Evolutionary conservation across 768 basidiomycete genomes (phyloP).

Genomic region (Trametes villosa): DNA sequence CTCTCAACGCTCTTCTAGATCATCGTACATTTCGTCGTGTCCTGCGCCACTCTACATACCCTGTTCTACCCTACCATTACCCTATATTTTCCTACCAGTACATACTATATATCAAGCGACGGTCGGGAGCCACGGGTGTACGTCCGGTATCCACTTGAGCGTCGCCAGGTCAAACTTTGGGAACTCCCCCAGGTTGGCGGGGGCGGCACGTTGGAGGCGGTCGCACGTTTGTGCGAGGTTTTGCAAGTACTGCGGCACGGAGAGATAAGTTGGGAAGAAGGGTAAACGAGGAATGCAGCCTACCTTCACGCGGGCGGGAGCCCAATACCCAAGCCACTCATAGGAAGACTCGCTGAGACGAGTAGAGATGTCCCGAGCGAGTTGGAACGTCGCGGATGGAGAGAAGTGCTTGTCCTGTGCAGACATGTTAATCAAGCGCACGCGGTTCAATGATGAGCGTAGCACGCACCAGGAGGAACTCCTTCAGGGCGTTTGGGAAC

Average conservation of each 20-base stretch:
- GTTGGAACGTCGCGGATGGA: constrained; percentile 45
- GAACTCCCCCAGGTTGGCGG: constrained; percentile 20
- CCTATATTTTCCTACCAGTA: not conserved
- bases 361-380: constrained; percentile 49
- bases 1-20: too few species aligned
- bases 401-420: constrained; percentile 47
- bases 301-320: constrained; percentile 19
- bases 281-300: constrained; percentile 24
- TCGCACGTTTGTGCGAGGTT: constrained; percentile 25
- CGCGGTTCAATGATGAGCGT: too few species aligned
- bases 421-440: too few species aligned
- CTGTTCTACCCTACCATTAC: not conserved
- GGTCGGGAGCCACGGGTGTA: constrained; percentile 36
- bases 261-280: not conserved
- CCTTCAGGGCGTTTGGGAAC: constrained; percentile 49
- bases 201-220: constrained; percentile 16
- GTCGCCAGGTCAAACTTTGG: constrained; percentile 18
- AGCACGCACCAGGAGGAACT: constrained; percentile 44
- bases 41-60: not conserved
- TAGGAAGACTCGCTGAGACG: constrained; percentile 1
- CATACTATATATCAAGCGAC: not conserved
- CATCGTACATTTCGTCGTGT: not conserved
- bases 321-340: constrained; percentile 19
- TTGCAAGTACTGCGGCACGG: constrained; percentile 42
- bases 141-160: constrained; percentile 29